A percentile compares a stretch with the other conserved stretches of the same genome.
These are phyloP conservation scores for Cercis canadensis DNA, from an alignment of 306 rosid species.

Conservation along the genomic window DNA sequence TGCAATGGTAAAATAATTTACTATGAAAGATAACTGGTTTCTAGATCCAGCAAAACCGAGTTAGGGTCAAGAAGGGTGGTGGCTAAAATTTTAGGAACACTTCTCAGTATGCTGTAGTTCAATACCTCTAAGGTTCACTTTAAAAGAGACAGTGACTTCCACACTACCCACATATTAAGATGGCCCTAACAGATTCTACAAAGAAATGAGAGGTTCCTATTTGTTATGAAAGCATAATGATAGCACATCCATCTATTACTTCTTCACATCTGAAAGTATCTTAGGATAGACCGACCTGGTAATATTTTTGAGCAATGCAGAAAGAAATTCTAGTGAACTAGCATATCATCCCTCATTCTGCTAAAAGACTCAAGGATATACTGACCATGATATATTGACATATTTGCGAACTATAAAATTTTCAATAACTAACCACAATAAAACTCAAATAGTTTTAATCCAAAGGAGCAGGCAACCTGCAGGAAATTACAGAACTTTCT, in stretches of 20 bases:
- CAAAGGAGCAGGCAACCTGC: conserved; percentile 21
- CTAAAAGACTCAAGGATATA: too few relatives aligned
- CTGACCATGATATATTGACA: neutral
- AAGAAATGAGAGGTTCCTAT: neutral
- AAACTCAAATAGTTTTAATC: conserved; percentile 27
- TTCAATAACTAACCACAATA: conserved; percentile 25
- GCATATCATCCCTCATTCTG: too few relatives aligned
- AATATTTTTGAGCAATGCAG: neutral
- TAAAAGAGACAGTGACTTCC: neutral
- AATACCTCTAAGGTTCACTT: too few relatives aligned
- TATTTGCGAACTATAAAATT: conserved; percentile 21
- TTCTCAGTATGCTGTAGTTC: too few relatives aligned
- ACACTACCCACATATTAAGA: neutral
- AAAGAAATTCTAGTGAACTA: too few relatives aligned
- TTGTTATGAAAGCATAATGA: neutral
- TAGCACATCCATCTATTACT: neutral
- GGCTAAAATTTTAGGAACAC: too few relatives aligned
- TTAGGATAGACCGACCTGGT: neutral
- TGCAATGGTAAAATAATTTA: too few relatives aligned
- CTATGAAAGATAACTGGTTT: too few relatives aligned
- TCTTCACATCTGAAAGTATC: too few relatives aligned
- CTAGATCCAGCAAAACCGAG: too few relatives aligned
- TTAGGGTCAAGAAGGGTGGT: too few relatives aligned
- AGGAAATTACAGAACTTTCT: conserved; percentile 18
- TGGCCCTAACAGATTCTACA: too few relatives aligned